These are phyloP conservation scores for Cryphonectria nitschkei DNA, from an alignment of 2,329 filamentous ascomycete genomes.

Conservation along the genomic window DNA sequence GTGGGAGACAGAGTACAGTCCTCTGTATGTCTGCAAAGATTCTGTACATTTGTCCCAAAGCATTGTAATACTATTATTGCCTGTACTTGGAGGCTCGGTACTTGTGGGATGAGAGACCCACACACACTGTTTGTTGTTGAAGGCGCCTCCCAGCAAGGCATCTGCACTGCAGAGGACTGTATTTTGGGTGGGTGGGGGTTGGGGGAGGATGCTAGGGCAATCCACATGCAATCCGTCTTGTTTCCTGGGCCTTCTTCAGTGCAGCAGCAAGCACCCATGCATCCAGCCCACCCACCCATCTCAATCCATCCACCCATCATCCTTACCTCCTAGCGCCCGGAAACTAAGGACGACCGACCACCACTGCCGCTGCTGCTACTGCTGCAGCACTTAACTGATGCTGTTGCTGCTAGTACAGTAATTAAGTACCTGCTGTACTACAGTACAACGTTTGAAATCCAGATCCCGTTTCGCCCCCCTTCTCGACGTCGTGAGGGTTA, in stretches of 20 bases:
- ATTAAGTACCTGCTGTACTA: background rate
- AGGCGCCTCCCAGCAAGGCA: slow-evolving; percentile 9
- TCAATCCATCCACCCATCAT: background rate
- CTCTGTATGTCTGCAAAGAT: too few relatives aligned
- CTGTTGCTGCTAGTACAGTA: too few relatives aligned
- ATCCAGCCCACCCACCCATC: background rate
- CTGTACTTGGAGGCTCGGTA: too few relatives aligned
- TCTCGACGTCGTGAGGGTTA: slow-evolving; percentile 15
- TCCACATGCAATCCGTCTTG: slow-evolving; percentile 15
- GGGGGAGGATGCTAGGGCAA: background rate
- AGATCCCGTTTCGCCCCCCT: background rate
- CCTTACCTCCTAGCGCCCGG: too few relatives aligned
- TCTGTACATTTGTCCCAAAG: background rate
- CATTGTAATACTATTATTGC: background rate
- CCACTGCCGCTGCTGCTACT: too few relatives aligned
- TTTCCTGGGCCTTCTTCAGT: background rate
- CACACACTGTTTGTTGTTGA: slow-evolving; percentile 1
- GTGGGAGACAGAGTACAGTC: too few relatives aligned
- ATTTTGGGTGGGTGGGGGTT: too few relatives aligned
- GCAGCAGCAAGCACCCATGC: background rate
- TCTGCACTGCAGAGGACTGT: background rate
- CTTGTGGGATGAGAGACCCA: background rate
- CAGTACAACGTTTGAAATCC: slow-evolving; percentile 1
- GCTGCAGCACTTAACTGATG: background rate
- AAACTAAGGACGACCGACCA: background rate